Evolutionary conservation across 306 rosid genomes (phyloP), one percentile per base, ranked within the genome.

Genomic region (Sindora glabra): DNA sequence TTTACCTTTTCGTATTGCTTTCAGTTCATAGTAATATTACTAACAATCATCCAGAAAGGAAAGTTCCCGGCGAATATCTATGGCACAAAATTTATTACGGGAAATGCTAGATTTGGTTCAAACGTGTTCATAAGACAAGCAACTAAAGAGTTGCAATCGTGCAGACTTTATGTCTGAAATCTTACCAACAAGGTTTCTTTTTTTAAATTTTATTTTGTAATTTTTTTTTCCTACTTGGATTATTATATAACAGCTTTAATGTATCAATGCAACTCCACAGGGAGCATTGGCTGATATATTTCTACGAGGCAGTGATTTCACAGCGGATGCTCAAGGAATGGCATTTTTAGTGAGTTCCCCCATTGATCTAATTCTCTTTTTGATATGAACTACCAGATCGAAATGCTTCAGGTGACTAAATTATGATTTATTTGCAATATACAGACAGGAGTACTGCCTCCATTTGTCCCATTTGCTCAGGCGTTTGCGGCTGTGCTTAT

Each of bases 401-500:
- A 50, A 7, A 56, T 52, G 13, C 36, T 59, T 53, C 52, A 10
- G 6, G 64, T 33, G 22, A 46, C 49, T 57, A 68, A 68, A 56
- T 69, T 49, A 2, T 7, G 18, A 44, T 57, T 65, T 61, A 44
- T 56, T 56, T 66, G 57, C 52, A 22, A 32, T 70, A 37, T 78
- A 68, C 47, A 88, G 96, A 79, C 95, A 1, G 98, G 98, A 37
- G 83, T 92, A 56, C 74, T 88, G 51, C 98, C 98, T 68, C 86
- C 96, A 21, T 79, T 83, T 80, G 96, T 86, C 33, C 98, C 98
- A 39, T 92, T 92, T 88, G 98, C 98, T 67, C 98, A 92, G 65
- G 95, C 95, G 40, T 89, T 88, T 80, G 96, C 98, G 27, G 96
- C 96, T 36, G 95, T 92, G 7, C 81, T 92, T 42, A 88, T 95